phyloP scores from a whole-genome alignment of 179 eudicot species.

The Patellifolia procumbens region DNA sequence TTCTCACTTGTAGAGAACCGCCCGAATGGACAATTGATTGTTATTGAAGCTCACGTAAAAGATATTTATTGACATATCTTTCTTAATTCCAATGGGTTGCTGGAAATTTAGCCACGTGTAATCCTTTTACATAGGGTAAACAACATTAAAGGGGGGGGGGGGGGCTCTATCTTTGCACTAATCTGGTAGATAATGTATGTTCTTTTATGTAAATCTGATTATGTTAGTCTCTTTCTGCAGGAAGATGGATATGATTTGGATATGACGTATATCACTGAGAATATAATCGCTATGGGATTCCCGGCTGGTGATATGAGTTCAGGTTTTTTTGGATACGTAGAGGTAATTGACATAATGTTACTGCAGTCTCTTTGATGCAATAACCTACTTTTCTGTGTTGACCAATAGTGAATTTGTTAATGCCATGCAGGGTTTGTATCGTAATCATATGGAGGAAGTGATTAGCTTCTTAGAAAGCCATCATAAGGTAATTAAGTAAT shows the following conservation, averaged over 20 bases:
- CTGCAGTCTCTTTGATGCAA: slow-evolving; percentile 11
- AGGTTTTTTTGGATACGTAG: slow-evolving; percentile 90
- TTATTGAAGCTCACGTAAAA: neutral
- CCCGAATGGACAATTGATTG: neutral
- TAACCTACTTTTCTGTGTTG: neutral
- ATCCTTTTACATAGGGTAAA: neutral
- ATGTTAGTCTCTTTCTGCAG: slow-evolving; percentile 34
- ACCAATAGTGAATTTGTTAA: neutral
- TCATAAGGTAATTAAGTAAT: slow-evolving; percentile 67
- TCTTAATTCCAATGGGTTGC: neutral
- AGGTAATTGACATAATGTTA: slow-evolving; percentile 44
- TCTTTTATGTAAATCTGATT: neutral
- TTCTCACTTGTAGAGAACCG: neutral
- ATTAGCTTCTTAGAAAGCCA: slow-evolving; percentile 84
- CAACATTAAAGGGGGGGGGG: neutral
- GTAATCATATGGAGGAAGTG: slow-evolving; percentile 99
- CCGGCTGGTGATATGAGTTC: slow-evolving; percentile 99
- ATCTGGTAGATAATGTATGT: neutral
- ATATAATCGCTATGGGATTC: slow-evolving; percentile 96
- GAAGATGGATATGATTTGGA: slow-evolving; percentile 98
- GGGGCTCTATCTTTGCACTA: neutral
- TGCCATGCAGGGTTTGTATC: slow-evolving; percentile 74
- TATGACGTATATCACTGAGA: slow-evolving; percentile 94
- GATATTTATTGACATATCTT: neutral
- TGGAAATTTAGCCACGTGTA: neutral